phyloP scores from a whole-genome alignment of 352 stramenopile genomes.

The Globisporangium orthogonon region DNA sequence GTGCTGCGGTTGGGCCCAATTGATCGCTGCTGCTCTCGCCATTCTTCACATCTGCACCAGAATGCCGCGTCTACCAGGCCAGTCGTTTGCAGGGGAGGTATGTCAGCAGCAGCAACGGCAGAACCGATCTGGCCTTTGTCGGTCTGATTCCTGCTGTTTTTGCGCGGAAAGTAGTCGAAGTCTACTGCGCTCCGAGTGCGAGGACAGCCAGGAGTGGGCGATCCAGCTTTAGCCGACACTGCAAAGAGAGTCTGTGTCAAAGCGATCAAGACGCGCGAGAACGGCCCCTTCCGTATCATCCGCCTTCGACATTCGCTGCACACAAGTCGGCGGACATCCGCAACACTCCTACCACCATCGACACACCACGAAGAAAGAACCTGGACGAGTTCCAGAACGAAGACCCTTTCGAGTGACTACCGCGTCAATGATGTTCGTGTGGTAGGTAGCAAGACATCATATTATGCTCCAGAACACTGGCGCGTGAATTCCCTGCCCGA shows the following conservation, averaged over 20 bases:
- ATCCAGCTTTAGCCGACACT: constrained; percentile 42
- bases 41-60: too few species aligned
- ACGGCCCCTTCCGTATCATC: constrained; percentile 25
- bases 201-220: constrained; percentile 39
- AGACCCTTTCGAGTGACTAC: constrained; percentile 22
- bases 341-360: constrained; percentile 28
- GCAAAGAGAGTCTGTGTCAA: constrained; percentile 30
- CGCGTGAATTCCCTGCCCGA: too few species aligned
- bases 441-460: too few species aligned
- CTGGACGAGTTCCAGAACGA: constrained; percentile 50
- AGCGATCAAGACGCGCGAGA: constrained; percentile 32
- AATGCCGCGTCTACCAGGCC: background rate
- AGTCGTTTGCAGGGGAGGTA: background rate
- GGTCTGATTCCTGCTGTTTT: background rate
- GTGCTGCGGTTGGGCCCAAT: too few species aligned
- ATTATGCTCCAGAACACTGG: too few species aligned
- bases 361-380: constrained; percentile 46
- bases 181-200: constrained; percentile 5
- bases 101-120: constrained; percentile 3
- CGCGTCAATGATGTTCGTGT: constrained; percentile 1
- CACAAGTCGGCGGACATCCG: constrained; percentile 1
- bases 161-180: constrained; percentile 1
- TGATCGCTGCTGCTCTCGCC: too few species aligned
- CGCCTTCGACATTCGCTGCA: background rate
- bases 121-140: constrained; percentile 1